Evolutionary conservation across 257 asterid genomes (phyloP).

Genomic region (Solanum pinnatisectum): DNA sequence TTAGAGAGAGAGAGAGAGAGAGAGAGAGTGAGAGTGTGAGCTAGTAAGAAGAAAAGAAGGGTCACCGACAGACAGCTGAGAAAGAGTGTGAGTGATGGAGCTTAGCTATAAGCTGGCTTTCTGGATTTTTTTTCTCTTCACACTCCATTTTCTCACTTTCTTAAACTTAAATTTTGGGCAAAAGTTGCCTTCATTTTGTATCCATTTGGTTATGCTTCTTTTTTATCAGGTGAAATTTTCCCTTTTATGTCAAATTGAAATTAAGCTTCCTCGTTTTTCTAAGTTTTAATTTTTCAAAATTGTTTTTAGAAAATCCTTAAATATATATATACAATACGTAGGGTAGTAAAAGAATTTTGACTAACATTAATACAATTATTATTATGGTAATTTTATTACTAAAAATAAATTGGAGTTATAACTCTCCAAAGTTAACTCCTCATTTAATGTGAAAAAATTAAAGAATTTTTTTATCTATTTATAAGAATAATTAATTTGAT

Average conservation of each 20-base stretch:
- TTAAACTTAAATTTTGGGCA: background rate
- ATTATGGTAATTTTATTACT: background rate
- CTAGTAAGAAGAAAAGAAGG: background rate
- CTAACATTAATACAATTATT: background rate
- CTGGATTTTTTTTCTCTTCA: background rate
- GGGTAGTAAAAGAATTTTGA: background rate
- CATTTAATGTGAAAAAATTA: background rate
- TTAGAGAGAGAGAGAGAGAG: background rate
- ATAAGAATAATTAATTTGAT: background rate
- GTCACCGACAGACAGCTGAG: conserved; percentile 9
- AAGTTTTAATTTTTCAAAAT: background rate
- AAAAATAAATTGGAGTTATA: background rate
- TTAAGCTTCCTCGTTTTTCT: background rate
- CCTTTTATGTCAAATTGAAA: background rate
- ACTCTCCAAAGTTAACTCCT: background rate
- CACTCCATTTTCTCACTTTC: background rate
- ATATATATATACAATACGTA: background rate
- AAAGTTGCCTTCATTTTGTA: background rate
- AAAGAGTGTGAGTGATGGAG: background rate
- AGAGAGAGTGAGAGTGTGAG: background rate
- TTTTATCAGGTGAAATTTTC: background rate
- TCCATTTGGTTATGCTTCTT: background rate
- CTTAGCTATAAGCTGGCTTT: background rate
- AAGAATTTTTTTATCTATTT: background rate
- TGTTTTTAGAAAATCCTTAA: too few species aligned